phyloP scores from a whole-genome alignment of 805 yeast species.

The Suhomyces canberraensis region DNA sequence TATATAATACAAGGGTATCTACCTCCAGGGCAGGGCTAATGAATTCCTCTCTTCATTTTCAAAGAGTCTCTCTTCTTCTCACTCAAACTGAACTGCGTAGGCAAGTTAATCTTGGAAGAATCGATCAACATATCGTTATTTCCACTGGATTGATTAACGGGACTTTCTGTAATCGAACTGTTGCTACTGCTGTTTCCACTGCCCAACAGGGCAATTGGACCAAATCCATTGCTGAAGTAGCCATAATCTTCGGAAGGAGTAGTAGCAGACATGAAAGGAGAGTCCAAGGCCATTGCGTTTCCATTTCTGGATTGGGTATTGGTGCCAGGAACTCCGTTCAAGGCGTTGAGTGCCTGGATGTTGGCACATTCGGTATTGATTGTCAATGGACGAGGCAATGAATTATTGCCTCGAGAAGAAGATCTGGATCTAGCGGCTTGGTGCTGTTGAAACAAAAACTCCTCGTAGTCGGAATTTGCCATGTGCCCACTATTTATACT shows the following conservation, averaged over 20 bases:
- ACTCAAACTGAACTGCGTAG: conserved; percentile 34
- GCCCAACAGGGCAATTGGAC: neutral
- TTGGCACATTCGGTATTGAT: conserved; percentile 37
- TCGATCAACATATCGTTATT: conserved; percentile 11
- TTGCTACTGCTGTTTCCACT: conserved; percentile 8
- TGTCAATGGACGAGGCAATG: conserved; percentile 33
- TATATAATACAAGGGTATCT: neutral
- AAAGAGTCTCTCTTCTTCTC: conserved; percentile 46
- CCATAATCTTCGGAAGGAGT: conserved; percentile 35
- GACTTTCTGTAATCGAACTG: conserved; percentile 13
- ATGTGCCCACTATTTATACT: conserved; percentile 5
- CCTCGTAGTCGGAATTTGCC: conserved; percentile 27
- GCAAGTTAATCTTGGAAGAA: conserved; percentile 22
- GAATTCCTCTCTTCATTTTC: conserved; percentile 44
- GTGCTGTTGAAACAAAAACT: conserved; percentile 21
- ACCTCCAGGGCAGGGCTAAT: conserved; percentile 13
- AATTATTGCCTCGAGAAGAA: conserved; percentile 19
- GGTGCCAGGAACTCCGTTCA: conserved; percentile 16
- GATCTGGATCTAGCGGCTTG: conserved; percentile 19
- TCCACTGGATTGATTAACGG: conserved; percentile 10
- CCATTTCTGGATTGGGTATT: neutral
- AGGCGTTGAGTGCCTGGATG: conserved; percentile 21
- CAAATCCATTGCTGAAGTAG: conserved; percentile 23
- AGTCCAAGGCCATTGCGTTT: conserved; percentile 26
- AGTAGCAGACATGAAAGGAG: conserved; percentile 41